Percentiles rank a stretch among this genome's conserved stretches.
Evolutionary conservation across 345 rosid genomes (phyloP).

Genomic region (Clarkia xantiana): DNA sequence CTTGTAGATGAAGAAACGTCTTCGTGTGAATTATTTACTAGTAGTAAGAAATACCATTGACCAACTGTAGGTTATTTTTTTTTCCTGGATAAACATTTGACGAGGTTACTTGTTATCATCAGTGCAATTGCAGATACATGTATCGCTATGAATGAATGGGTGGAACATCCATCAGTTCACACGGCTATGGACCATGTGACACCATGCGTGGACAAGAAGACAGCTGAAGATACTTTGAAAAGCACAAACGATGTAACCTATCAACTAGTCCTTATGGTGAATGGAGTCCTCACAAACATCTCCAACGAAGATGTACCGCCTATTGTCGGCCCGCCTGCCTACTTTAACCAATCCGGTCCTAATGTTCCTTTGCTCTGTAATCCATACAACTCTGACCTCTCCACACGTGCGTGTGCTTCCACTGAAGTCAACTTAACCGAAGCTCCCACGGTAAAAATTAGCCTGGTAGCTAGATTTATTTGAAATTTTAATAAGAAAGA

Average conservation of each 20-base stretch:
- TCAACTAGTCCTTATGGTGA: slow-evolving; percentile 42
- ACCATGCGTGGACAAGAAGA: slow-evolving; percentile 85
- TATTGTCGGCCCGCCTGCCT: slow-evolving; percentile 15
- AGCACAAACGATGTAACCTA: slow-evolving; percentile 43
- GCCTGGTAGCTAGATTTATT: no score
- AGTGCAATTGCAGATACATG: slow-evolving; percentile 87
- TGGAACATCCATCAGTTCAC: slow-evolving; percentile 62
- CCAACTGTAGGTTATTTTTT: neutral
- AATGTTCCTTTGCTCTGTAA: slow-evolving; percentile 63
- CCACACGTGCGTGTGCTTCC: slow-evolving; percentile 36
- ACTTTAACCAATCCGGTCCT: slow-evolving; percentile 85
- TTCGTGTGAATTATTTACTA: no score
- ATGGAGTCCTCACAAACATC: slow-evolving; percentile 30
- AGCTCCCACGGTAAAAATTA: slow-evolving; percentile 70
- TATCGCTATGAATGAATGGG: slow-evolving; percentile 91
- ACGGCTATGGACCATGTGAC: slow-evolving; percentile 87
- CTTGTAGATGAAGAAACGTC: no score
- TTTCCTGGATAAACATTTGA: neutral
- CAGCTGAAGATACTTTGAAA: slow-evolving; percentile 69
- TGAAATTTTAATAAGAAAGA: no score
- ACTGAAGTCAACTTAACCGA: slow-evolving; percentile 51
- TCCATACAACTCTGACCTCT: slow-evolving; percentile 58
- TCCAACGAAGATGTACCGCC: slow-evolving; percentile 43
- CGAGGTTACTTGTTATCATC: neutral
- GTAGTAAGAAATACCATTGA: no score